Percentiles rank a stretch among this genome's conserved stretches.
Evolutionary conservation across 192 early-diverging fungal genomes (phyloP).

Genomic region (Entomortierella chlamydospora): DNA sequence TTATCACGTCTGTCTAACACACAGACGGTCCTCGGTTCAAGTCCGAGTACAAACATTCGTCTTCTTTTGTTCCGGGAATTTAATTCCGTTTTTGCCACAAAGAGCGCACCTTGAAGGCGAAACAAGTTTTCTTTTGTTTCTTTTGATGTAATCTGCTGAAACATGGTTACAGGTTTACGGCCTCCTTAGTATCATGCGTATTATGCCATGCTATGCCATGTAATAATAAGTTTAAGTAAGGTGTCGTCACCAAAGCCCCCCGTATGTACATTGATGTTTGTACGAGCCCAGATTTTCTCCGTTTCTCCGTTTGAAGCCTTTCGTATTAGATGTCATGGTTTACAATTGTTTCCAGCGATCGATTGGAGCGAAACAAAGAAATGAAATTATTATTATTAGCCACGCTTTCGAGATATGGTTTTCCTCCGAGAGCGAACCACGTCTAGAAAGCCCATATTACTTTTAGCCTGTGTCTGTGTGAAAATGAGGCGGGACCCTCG

Average conservation of each 20-base stretch:
- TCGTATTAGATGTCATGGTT: neutral
- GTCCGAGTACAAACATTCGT: constrained; percentile 29
- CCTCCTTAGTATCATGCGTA: too few species aligned
- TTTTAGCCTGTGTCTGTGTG: neutral
- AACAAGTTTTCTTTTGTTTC: too few species aligned
- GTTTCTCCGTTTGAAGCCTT: neutral
- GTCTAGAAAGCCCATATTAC: neutral
- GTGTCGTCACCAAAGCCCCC: neutral
- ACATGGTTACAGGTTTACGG: neutral
- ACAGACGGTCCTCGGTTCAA: constrained; percentile 20
- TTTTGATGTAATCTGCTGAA: too few species aligned
- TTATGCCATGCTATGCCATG: too few species aligned
- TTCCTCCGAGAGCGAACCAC: neutral
- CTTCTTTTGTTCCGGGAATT: too few species aligned
- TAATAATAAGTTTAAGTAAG: neutral
- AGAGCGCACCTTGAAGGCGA: neutral
- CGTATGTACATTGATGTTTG: neutral
- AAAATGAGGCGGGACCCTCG: neutral
- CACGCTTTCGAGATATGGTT: neutral
- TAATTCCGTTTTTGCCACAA: neutral
- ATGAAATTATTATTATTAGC: constrained; percentile 3
- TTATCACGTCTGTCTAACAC: neutral
- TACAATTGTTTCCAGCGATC: neutral
- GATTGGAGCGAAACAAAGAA: constrained; percentile 4
- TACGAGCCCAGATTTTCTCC: neutral